Base-by-base conservation (phyloP, 2,329 filamentous ascomycete species). In the Fusarium sp. region DNA sequence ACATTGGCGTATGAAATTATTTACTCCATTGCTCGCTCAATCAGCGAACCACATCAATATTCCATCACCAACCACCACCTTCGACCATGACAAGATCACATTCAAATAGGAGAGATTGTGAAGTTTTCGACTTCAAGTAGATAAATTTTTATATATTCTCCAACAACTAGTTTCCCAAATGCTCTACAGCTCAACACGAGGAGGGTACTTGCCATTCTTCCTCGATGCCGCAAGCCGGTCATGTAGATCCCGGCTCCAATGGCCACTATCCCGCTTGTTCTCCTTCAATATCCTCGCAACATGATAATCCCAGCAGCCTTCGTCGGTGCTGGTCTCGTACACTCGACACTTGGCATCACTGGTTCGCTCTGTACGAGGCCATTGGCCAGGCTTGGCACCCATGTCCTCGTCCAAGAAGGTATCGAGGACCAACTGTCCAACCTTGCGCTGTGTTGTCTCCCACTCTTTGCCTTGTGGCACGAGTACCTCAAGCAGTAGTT, bases 361-460 rank as follows among this genome's bases (percentile, higher is more conserved):
- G 38, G 74, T 69, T 47, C 77, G 77, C 6, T 71, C 65, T 20
- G 67, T 70, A 21, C 66, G 79, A 0, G 87, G 87, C 87, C 87
- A 90, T 63, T 86, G 77, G 0, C 86, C 86, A 19, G 83, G 65
- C 23, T 80, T 78, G 4, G 88, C 88, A 39, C 88, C 88, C 82
- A 89, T 88, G 56, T 85, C 82, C 63, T 85, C 83, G 71, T 91
- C 89, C n/a, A 91, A 78, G 72, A 91, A 91, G 61, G 83, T 88
- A 72, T 91, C 89, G 32, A 86, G 81, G 26, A 90, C 82, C 56
- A 91, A 80, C 61, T 87, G 81, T 3, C 84, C 86, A 23, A 85
- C 83, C 71, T 85, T 87, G 58, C 81, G 82, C 72, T 85, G 82
- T 7, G 85, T 82, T 2, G 77, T 73, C 15, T 82, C 82, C 80